Evolutionary conservation across 2,329 filamentous ascomycete genomes (phyloP).

Genomic region (Tolypocladium nubicola): DNA sequence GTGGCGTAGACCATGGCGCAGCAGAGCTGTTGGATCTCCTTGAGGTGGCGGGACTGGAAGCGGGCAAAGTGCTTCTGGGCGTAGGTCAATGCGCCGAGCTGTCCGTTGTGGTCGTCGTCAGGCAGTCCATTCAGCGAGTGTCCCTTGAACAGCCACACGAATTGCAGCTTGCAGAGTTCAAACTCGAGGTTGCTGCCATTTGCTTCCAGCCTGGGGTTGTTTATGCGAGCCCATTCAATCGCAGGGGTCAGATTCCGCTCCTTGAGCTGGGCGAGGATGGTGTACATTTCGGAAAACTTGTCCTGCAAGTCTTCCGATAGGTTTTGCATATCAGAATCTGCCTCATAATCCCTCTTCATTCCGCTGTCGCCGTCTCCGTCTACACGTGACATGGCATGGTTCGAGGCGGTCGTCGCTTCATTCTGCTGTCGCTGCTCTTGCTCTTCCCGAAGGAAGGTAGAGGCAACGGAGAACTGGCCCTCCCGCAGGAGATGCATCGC

Average conservation of each 20-base stretch:
- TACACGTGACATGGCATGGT: conserved; percentile 10
- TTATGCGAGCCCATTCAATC: conserved; percentile 72
- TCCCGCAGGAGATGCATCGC: conserved; percentile 94
- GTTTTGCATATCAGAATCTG: conserved; percentile 12
- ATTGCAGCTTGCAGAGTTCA: conserved; percentile 83
- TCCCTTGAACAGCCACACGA: conserved; percentile 75
- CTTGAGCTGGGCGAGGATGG: conserved; percentile 71
- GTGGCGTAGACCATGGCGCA: conserved; percentile 70
- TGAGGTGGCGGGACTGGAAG: conserved; percentile 65
- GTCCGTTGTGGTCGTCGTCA: conserved; percentile 43
- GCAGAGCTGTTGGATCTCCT: conserved; percentile 72
- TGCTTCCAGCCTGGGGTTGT: conserved; percentile 61
- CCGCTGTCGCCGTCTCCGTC: conserved; percentile 22
- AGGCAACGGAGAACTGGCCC: conserved; percentile 82
- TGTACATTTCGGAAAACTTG: conserved; percentile 84
- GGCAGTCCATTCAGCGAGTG: conserved; percentile 42
- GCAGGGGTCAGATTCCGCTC: conserved; percentile 67
- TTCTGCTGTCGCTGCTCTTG: conserved; percentile 22
- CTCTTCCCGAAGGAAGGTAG: conserved; percentile 71
- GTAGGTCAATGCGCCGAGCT: conserved; percentile 60
- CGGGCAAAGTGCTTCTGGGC: conserved; percentile 61
- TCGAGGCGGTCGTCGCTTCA: conserved; percentile 5
- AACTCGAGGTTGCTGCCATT: conserved; percentile 92
- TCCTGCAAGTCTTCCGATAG: conserved; percentile 51
- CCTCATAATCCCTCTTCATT: conserved; percentile 16